Evolutionary conservation across 768 basidiomycete species (phyloP).

Genomic region (Boletus sp.): DNA sequence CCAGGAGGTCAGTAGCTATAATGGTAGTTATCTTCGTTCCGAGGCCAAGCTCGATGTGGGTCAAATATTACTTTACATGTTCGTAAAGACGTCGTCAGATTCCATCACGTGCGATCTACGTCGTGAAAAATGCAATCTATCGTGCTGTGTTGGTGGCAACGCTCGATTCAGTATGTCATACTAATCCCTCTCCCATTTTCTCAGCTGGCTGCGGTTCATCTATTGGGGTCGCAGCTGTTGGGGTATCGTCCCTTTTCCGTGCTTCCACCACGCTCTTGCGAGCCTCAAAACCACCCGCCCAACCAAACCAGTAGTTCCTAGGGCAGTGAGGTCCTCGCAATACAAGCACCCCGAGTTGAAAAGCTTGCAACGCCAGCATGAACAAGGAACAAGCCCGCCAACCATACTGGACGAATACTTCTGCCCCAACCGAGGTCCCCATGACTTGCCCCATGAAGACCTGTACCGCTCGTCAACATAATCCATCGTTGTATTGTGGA

Average conservation of each 20-base stretch:
- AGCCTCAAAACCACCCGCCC: conserved; percentile 52
- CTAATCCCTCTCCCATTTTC: conserved; percentile 7
- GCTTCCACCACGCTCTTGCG: conserved; percentile 37
- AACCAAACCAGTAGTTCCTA: conserved; percentile 57
- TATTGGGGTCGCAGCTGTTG: not conserved
- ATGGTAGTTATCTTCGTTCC: not conserved
- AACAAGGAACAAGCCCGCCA: conserved; percentile 68
- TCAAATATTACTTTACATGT: not conserved
- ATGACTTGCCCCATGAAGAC: conserved; percentile 81
- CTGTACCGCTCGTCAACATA: conserved; percentile 13
- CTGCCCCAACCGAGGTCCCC: conserved; percentile 73
- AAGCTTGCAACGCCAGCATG: conserved; percentile 56
- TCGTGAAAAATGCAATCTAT: not conserved
- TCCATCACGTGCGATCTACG: not conserved
- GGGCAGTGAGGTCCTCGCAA: conserved; percentile 65
- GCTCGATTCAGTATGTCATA: not conserved
- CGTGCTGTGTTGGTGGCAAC: not conserved
- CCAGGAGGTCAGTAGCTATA: not conserved
- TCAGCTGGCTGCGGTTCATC: conserved; percentile 1
- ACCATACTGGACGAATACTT: conserved; percentile 66
- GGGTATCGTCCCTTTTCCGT: not conserved
- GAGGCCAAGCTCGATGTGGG: no score
- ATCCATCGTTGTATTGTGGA: not conserved
- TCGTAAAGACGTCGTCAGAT: not conserved
- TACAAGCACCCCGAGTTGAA: conserved; percentile 55